Conservation (phyloP, 1,284 basidiomycete species). For the Xerocomus amazonicus region DNA sequence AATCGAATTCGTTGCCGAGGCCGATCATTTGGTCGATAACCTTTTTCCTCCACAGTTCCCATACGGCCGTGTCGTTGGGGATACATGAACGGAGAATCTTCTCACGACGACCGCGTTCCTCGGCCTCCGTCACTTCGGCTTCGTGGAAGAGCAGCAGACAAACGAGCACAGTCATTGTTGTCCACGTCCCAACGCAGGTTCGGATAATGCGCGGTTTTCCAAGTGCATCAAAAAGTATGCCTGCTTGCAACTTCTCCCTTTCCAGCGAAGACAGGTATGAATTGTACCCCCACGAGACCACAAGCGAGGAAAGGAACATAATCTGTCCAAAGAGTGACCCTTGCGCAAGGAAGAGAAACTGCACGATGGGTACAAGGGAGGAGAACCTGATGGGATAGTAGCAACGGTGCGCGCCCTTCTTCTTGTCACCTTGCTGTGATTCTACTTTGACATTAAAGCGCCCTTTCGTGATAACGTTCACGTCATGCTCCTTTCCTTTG, state of each 20-base stretch:
- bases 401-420: conserved; percentile 21
- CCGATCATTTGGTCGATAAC: too few species aligned
- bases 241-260: conserved; percentile 24
- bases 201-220: conserved; percentile 11
- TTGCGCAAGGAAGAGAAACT: conserved; percentile 18
- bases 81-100: conserved; percentile 23
- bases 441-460: conserved; percentile 21
- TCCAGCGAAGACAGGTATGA: conserved; percentile 26
- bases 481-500: conserved; percentile 23
- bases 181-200: conserved; percentile 22
- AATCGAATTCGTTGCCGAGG: too few species aligned
- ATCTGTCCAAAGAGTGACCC: conserved; percentile 29
- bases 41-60: conserved; percentile 13
- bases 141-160: conserved; percentile 21
- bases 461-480: conserved; percentile 26
- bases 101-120: conserved; percentile 6
- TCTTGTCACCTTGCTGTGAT: conserved; percentile 9
- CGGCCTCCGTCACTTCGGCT: too few species aligned
- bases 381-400: conserved; percentile 26
- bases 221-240: conserved; percentile 20
- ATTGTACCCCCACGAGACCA: conserved; percentile 28
- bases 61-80: conserved; percentile 28
- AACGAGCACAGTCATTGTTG: conserved; percentile 24
- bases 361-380: conserved; percentile 9
- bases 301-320: conserved; percentile 28